Evolutionary conservation across 2,329 filamentous ascomycete genomes (phyloP).

Genomic region (Ophiostoma quercus): DNA sequence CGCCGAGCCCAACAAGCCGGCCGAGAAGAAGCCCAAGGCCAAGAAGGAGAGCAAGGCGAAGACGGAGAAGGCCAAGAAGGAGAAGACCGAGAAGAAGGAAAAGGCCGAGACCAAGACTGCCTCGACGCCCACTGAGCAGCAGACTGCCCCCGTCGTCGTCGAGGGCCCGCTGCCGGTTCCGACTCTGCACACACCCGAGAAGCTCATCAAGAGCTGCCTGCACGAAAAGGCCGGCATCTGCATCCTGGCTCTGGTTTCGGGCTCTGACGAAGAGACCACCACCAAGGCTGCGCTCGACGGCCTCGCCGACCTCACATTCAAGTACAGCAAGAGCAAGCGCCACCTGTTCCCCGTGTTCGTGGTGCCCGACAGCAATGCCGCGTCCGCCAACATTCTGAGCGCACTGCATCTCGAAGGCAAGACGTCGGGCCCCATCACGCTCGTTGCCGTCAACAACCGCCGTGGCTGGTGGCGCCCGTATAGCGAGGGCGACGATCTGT

Average conservation of each 20-base stretch:
- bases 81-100: conserved; percentile 37
- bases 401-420: conserved; percentile 54
- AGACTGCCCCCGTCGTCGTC: conserved; percentile 44
- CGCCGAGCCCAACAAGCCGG: conserved; percentile 71
- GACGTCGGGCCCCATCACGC: conserved; percentile 48
- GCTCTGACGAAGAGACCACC: conserved; percentile 34
- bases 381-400: conserved; percentile 49
- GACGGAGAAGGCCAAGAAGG: conserved; percentile 39
- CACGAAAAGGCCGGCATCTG: conserved; percentile 73
- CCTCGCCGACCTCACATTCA: conserved; percentile 69
- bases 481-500: conserved; percentile 48
- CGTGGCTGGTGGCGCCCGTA: conserved; percentile 81
- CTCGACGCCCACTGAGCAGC: conserved; percentile 30
- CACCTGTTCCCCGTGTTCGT: conserved; percentile 80
- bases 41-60: conserved; percentile 24
- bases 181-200: conserved; percentile 56
- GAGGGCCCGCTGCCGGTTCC: conserved; percentile 59
- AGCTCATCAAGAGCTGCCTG: conserved; percentile 67
- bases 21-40: conserved; percentile 38
- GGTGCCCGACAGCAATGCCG: conserved; percentile 57
- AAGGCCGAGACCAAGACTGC: conserved; percentile 33
- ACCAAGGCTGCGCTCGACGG: conserved; percentile 54
- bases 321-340: conserved; percentile 60
- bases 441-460: conserved; percentile 80
- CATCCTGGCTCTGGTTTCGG: conserved; percentile 62